Evolutionary conservation across 2,329 filamentous ascomycete genomes (phyloP), one percentile per base, ranked within the genome.

Genomic region (Penicillium aurantiogriseum): DNA sequence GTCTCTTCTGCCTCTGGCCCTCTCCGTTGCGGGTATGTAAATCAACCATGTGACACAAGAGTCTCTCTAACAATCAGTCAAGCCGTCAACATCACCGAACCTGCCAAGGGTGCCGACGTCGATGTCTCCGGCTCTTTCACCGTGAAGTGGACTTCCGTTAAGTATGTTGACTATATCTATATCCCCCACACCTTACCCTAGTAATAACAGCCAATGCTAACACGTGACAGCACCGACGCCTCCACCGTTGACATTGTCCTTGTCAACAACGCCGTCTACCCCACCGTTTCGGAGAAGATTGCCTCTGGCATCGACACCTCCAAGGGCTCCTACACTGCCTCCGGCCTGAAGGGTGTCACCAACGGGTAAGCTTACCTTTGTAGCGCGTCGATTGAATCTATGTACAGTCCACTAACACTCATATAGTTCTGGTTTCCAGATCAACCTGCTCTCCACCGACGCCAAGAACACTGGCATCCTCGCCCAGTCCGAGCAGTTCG

Each of bases 81-180:
- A 76, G 74, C 73, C 49, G 62, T 76, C 42, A 56, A 62, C 9
- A 67, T 77, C 55, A 76, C 71, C 25, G 67, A 68, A 36, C 76
- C 76, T 27, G 61, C 62, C 49, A 66, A 71, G 57, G 66, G 66
- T 50, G 66, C 62, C 8, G 58, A 67, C 10, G 57, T 76, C 57
- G 71, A 76, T 51, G 58, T 75, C 17, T 70, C 69, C 47, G 57
- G 57, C 35, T 68, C 67, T 35, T 70, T 76, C 58, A 67, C 69
- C n/a, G 69, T 79, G 55, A 72, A 72, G 55, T 79, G 76, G 76
- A 65, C 59, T 29, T 70, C 64, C 15, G 74, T 77, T 49, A 55
- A 65, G 72, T 74, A 63, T 56, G 68, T 64, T 25, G n/a, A 31
- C 36, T 15, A 27, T 5, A 27, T n/a, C 27, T 23, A 23, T 23